Evolutionary conservation across 148 eudicot genomes (phyloP).

Genomic region (Arctostaphylos glauca): DNA sequence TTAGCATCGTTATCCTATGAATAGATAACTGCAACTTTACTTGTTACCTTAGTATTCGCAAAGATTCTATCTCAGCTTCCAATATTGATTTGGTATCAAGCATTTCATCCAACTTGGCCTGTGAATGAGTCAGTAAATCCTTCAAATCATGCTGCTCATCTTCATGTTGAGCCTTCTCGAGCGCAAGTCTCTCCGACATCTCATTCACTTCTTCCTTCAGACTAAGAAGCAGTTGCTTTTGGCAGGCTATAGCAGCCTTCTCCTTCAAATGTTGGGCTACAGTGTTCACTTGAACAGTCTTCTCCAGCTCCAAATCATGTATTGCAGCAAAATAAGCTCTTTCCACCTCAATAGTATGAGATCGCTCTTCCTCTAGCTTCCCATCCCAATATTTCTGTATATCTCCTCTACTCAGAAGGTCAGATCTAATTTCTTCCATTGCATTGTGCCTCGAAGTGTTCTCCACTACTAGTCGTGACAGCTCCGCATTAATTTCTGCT

Average conservation of each 20-base stretch:
- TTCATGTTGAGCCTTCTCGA: constrained; percentile 46
- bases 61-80: constrained; percentile 88
- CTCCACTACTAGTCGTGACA: constrained; percentile 63
- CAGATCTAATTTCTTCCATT: constrained; percentile 53
- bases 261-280: constrained; percentile 52
- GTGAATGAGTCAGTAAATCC: constrained; percentile 33
- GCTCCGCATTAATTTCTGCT: constrained; percentile 53
- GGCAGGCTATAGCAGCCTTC: constrained; percentile 84
- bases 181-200: constrained; percentile 62
- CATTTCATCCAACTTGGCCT: constrained; percentile 56
- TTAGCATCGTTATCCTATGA: too few species aligned
- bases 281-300: constrained; percentile 45
- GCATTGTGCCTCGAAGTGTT: constrained; percentile 44
- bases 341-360: constrained; percentile 40
- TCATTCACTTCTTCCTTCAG: constrained; percentile 63
- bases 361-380: constrained; percentile 57
- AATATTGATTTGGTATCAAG: constrained; percentile 72
- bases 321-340: constrained; percentile 39
- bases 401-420: constrained; percentile 75
- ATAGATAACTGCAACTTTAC: neutral
- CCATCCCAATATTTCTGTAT: constrained; percentile 59
- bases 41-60: constrained; percentile 74
- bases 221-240: constrained; percentile 65
- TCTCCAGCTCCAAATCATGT: constrained; percentile 55
- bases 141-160: constrained; percentile 44